These are phyloP conservation scores for Penicillium fimorum DNA, from an alignment of 495 filamentous ascomycete genomes.

Conservation along the genomic window DNA sequence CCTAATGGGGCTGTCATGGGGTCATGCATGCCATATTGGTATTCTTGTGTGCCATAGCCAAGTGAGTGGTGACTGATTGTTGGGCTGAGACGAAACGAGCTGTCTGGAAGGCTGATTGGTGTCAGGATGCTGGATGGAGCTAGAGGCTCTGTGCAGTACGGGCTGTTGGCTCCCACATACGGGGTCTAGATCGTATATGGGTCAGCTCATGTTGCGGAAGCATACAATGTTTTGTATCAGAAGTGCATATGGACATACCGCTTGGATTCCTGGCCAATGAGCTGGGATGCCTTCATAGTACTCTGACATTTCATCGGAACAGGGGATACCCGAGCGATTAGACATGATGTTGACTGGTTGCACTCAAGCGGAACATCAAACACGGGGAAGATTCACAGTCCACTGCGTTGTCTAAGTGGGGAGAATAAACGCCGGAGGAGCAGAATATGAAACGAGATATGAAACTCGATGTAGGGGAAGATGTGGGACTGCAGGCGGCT, in stretches of 20 bases:
- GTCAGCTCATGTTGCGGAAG: constrained; percentile 8
- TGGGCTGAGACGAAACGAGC: constrained; percentile 38
- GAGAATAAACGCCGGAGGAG: constrained; percentile 7
- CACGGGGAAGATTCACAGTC: constrained; percentile 12
- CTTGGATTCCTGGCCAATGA: constrained; percentile 34
- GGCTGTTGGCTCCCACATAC: constrained; percentile 29
- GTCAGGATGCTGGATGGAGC: constrained; percentile 35
- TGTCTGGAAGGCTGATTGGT: constrained; percentile 44
- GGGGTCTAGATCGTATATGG: constrained; percentile 23
- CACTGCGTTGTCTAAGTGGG: constrained; percentile 3
- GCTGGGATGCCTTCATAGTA: constrained; percentile 32
- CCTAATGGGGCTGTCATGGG: constrained; percentile 31
- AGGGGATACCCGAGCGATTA: constrained; percentile 19
- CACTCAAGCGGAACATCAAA: constrained; percentile 31
- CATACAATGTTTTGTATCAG: neutral
- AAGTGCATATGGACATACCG: constrained; percentile 28
- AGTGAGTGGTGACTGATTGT: constrained; percentile 42
- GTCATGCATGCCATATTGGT: constrained; percentile 34
- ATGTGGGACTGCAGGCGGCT: constrained; percentile 4
- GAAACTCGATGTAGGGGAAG: constrained; percentile 6
- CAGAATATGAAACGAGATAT: constrained; percentile 7
- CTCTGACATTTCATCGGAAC: constrained; percentile 30
- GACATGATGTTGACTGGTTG: constrained; percentile 27
- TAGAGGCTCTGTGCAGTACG: constrained; percentile 36
- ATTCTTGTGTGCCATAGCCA: constrained; percentile 30